A percentile compares a stretch with the other conserved stretches of the same genome.
These are phyloP conservation scores for Russula dissimulans DNA, from an alignment of 768 basidiomycete species.

Conservation along the genomic window DNA sequence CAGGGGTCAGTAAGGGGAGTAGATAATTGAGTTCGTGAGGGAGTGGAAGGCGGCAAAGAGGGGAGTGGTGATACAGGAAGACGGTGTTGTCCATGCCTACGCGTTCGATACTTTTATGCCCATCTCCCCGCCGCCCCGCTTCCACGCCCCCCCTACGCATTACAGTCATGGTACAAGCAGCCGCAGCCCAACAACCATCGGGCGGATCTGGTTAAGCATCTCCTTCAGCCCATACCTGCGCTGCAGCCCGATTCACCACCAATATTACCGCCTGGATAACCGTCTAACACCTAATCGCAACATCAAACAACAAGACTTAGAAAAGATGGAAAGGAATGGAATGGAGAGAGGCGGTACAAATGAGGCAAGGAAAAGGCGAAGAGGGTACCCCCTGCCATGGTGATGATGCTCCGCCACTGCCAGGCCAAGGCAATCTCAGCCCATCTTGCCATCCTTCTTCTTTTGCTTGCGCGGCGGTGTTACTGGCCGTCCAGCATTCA, in stretches of 20 bases:
- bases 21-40: constrained; percentile 17
- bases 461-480: constrained; percentile 96
- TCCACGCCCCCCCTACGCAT: constrained; percentile 14
- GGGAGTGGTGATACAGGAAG: constrained; percentile 12
- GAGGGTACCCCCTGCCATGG: not conserved
- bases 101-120: constrained; percentile 17
- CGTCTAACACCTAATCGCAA: constrained; percentile 19
- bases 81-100: constrained; percentile 15
- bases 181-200: constrained; percentile 5
- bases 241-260: constrained; percentile 14
- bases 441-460: constrained; percentile 85
- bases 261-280: constrained; percentile 18
- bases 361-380: constrained; percentile 6
- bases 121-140: constrained; percentile 8
- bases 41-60: constrained; percentile 1
- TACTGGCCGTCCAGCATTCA: constrained; percentile 80
- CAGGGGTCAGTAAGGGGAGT: constrained; percentile 18
- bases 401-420: constrained; percentile 4
- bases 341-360: constrained; percentile 14
- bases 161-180: constrained; percentile 17
- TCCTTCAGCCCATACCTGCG: constrained; percentile 10
- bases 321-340: constrained; percentile 14
- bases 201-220: constrained; percentile 10
- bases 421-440: constrained; percentile 20
- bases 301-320: constrained; percentile 14